Base-by-base conservation (phyloP, 2,329 filamentous ascomycete genomes). In the Teratosphaeria viscida region DNA sequence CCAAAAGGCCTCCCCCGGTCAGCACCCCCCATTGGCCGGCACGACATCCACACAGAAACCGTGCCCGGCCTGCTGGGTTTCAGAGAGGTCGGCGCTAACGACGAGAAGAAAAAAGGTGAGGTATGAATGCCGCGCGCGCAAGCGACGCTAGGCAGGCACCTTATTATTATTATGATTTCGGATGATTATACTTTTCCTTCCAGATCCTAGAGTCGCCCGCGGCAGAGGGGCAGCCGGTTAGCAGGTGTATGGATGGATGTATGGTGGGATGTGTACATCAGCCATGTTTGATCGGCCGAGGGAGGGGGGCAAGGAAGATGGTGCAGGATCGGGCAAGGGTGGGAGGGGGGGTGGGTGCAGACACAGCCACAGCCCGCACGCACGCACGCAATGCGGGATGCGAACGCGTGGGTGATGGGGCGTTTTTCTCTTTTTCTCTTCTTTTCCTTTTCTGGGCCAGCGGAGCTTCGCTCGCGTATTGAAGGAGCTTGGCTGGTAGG, bases 171-270 rank as follows among this genome's bases (percentile, higher is more conserved):
- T 16, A 4, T 39, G 3, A 39, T 56, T 66, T 68, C 12, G 68
- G 68, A 62, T 71, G 68, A 62, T 71, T 71, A 77, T 97, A 96
- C 77, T 97, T 97, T 63, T 95, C 91, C 74, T 97, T 97, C 90
- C 92, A 96, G 71, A 97, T 96, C 92, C 90, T 95, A 71, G 5
- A 49, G 16, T 11, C 8, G 8, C 16, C n/a, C 43, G 43, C 19
- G 43, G 23, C 23, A 16, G 23, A 49, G 19, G 29, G 29, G n/a
- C 23, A 23, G 43, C 43, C 43, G 16, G 19, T 49, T 23, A 49
- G 43, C 43, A 19, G 1, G 8, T n/a, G 19, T 19, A 19, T n/a
- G n/a, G 2, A 23, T 23, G 23, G 23, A 23, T 23, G 23, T 1
- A 23, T 23, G 23, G 23, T n/a, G n/a, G n/a, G n/a, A n/a, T n/a